Percentiles rank a stretch among this genome's conserved stretches.
phyloP scores from a whole-genome alignment of 345 rosid genomes.

The Eucalyptus tenuipes region DNA sequence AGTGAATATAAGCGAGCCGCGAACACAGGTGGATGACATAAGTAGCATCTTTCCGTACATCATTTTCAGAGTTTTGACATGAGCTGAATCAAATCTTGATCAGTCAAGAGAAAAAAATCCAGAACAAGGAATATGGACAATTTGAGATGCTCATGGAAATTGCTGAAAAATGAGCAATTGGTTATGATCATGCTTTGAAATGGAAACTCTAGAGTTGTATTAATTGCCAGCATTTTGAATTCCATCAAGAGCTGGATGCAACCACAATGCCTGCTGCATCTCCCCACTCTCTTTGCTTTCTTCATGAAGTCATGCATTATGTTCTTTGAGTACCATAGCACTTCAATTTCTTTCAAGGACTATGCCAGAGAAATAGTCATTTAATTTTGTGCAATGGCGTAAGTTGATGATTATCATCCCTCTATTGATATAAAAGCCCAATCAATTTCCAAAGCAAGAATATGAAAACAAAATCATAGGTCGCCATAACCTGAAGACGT shows the following conservation, averaged over 20 bases:
- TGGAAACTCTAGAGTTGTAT: neutral
- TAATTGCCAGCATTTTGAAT: neutral
- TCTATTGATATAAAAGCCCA: neutral
- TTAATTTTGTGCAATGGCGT: neutral
- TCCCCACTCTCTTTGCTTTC: neutral
- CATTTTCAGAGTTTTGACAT: neutral
- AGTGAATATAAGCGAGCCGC: neutral
- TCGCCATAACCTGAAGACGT: slow-evolving; percentile 29
- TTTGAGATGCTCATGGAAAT: neutral
- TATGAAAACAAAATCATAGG: neutral
- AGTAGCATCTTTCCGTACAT: neutral
- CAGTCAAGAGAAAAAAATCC: neutral
- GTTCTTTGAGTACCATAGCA: neutral
- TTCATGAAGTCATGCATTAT: neutral
- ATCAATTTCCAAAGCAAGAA: neutral
- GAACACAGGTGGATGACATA: neutral
- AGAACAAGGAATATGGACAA: neutral
- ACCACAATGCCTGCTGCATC: neutral
- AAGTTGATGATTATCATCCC: neutral
- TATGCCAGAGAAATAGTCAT: neutral
- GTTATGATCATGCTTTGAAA: neutral
- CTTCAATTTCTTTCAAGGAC: neutral
- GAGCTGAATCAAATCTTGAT: neutral
- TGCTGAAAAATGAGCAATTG: neutral
- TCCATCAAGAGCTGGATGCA: neutral